Base-by-base conservation (phyloP, 2,329 filamentous ascomycete species). In the Parastagonospora avenae region DNA sequence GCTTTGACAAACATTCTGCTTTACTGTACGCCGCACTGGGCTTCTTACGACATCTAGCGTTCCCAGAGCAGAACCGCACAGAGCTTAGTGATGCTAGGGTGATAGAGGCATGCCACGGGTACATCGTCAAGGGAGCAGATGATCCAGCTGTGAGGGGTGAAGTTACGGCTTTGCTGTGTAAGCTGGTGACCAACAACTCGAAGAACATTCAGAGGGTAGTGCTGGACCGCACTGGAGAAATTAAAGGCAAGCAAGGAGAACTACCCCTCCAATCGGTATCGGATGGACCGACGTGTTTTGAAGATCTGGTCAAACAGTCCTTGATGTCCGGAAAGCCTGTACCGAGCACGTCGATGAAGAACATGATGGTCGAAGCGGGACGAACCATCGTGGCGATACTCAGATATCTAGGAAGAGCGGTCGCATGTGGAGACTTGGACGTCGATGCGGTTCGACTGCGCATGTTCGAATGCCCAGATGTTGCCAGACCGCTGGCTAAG, bases 261-360 rank as follows among this genome's bases (percentile, higher is more conserved):
- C 19, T 48, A n/a, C 39, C 39, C 2, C 14, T 43, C 16, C 32
- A n/a, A 12, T 43, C 46, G 5, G 33, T 33, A 4, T 30, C 38
- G 15, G 27, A 43, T 33, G 33, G 40, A 2, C 33, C 46, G n/a
- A 43, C 40, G n/a, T 12, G 50, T 48, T 32, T 49, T 4, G 33
- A 15, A 11, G 29, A 37, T 27, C 55, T 73, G 8, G 62, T 69
- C 29, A 58, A 63, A 28, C 67, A 71, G 36, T 65, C 70, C 24
- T 55, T 71, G 4, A 57, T 55, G n/a, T 65, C 68, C 12, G 60
- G 68, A 2, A 57, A 53, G 14, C 68, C 71, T 24, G 28, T 73
- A 2, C 70, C 71, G 4, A 74, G 71, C 46, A 70, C 67, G n/a
- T 52, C 68, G 1, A 73, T 74, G 70, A 74, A 72, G 51, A 72